Evolutionary conservation across 805 yeast genomes (phyloP), one percentile per base, ranked within the genome.

Genomic region (Lipomyces kockii): DNA sequence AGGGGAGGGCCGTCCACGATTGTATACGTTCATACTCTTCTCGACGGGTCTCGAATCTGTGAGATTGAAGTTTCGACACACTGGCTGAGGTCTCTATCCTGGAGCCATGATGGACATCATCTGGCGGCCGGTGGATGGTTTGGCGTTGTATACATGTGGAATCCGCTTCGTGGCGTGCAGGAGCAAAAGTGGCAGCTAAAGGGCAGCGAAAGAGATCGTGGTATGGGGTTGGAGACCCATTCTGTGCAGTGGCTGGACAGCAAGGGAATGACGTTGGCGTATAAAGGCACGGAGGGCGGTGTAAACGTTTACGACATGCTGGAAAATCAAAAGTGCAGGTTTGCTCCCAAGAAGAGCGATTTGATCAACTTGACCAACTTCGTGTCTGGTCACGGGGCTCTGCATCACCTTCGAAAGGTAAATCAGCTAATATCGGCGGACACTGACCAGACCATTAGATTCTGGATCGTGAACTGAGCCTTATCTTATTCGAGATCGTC

Each of bases 321-420:
- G n/a, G n/a, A 53, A 27, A 53, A 53, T 20, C 57, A 32, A 32
- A 53, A n/a, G 20, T 53, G 57, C 32, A 53, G 57, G 57, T 53
- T 20, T 53, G 57, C 20, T 27, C 57, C 57, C 32, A 53, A 53
- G 35, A 27, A 27, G 35, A 32, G 57, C 57, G 57, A 53, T 53
- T 27, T 53, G 35, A n/a, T 14, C 20, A 43, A 43, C 49, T 43
- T 43, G 49, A 6, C 37, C 37, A 8, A 35, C 11, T 5, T 35
- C 37, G 1, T 35, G n/a, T 22, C 2, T 43, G 20, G 7, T 17
- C 20, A 9, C 39, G 14, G 39, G 39, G 3, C 39, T 43, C 37
- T 43, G 22, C 49, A 6, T 14, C 17, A 43, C 49, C 22, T 43
- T 43, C 49, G 49, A 43, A 43, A 43, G 20, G 49, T 22, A 5